Evolutionary conservation across 2,329 filamentous ascomycete genomes (phyloP), one percentile per base, ranked within the genome.

Genomic region (Didymella segeticola): DNA sequence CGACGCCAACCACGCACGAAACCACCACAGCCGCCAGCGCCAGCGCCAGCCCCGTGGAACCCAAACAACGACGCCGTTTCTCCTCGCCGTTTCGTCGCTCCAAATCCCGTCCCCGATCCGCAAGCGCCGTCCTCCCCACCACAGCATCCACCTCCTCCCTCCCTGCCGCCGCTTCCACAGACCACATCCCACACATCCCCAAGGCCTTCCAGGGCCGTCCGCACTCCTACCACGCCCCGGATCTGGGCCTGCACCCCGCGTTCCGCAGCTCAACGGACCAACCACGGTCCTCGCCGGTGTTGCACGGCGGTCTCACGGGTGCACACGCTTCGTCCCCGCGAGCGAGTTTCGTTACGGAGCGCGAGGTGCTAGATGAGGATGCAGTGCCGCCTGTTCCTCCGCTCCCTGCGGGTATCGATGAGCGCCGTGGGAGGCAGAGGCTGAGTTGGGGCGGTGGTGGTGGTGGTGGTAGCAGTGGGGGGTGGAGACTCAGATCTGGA

Each of bases 21-120:
- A 56, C 45, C 20, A 15, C 34, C 10, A 17, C 57, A 25, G 37
- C 45, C 19, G 54, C 58, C 10, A 48, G 48, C 27, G 43, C 58
- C 15, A 39, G 43, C 19, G 54, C 58, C 10, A 48, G 48, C 27
- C 45, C 58, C 15, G 55, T 60, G 12, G 66, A 66, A 12, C 61
- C 65, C 31, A 71, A 63, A 47, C 71, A 60, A 55, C 69, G 59
- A 39, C 61, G 68, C 5, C 64, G 70, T 15, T 67, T 74, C 41
- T 73, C 70, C 10, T 72, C 66, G 1, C 67, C 70, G 4, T 73
- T 74, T 27, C 69, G 67, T 43, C 71, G 69, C n/a, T 64, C 67
- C 1, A 67, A 64, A 27, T 56, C 53, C 22, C 43, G 69, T 42
- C 70, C 66, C 20, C 57, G 71, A 45, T 68, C 71, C 7, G 64